Evolutionary conservation across 2,329 filamentous ascomycete species (phyloP).

Genomic region (Escovopsis sp.): DNA sequence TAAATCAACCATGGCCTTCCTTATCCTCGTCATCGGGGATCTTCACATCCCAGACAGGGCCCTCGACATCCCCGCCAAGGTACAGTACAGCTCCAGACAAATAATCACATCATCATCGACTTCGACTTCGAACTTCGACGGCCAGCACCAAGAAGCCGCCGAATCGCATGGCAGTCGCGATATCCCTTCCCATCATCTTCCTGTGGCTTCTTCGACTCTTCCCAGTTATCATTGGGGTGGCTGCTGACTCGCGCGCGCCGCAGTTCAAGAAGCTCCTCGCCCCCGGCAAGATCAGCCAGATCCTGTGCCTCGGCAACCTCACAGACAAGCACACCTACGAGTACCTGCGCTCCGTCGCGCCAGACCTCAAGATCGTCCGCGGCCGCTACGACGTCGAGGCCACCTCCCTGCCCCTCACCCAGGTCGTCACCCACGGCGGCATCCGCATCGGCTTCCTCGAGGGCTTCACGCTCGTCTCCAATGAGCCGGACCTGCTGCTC

Average conservation of each 20-base stretch:
- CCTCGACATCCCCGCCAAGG: constrained; percentile 82
- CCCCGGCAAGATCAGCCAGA: constrained; percentile 71
- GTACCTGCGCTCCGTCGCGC: constrained; percentile 60
- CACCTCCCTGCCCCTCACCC: constrained; percentile 47
- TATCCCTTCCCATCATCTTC: no score
- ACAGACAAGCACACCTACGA: constrained; percentile 71
- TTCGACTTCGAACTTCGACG: no score
- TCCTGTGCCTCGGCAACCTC: constrained; percentile 65
- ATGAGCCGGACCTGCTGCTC: constrained; percentile 50
- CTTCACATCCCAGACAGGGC: constrained; percentile 88
- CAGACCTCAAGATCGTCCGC: constrained; percentile 56
- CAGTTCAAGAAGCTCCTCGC: constrained; percentile 79
- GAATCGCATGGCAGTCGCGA: no score
- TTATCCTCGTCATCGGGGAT: constrained; percentile 85
- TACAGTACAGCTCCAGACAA: constrained; percentile 23
- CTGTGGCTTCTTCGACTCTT: not conserved
- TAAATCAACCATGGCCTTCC: constrained; percentile 56
- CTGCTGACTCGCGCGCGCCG: not conserved
- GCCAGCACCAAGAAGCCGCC: no score
- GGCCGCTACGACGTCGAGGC: constrained; percentile 54
- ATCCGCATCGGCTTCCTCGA: constrained; percentile 54
- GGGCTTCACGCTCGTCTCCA: constrained; percentile 53
- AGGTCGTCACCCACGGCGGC: constrained; percentile 51
- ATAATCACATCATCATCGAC: no score
- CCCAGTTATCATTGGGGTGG: not conserved